A percentile compares a stretch with the other conserved stretches of the same genome.
Evolutionary conservation across 768 basidiomycete genomes (phyloP).

Genomic region (Macrolepiota dolichaula): DNA sequence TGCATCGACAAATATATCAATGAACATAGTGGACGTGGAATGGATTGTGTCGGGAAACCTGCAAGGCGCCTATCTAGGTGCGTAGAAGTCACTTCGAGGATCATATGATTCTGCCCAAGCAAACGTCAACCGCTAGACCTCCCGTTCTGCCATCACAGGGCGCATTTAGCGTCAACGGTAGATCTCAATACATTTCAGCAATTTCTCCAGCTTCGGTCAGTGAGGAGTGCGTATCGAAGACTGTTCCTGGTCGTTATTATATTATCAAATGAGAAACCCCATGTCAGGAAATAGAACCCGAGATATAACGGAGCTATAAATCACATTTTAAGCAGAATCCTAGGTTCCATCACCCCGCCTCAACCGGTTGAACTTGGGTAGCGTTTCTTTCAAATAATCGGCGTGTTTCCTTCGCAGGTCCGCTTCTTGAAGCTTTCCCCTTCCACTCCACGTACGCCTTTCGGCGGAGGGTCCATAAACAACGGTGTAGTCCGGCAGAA

Average conservation of each 20-base stretch:
- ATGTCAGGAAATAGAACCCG: not conserved
- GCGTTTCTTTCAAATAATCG: conserved; percentile 89
- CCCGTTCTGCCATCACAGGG: too few species aligned
- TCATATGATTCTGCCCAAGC: too few species aligned
- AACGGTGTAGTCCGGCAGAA: conserved; percentile 78
- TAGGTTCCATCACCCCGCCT: conserved; percentile 55
- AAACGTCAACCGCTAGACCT: too few species aligned
- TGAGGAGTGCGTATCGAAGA: too few species aligned
- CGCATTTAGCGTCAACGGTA: too few species aligned
- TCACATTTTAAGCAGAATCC: conserved; percentile 11
- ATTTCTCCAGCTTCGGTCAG: too few species aligned
- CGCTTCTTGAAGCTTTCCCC: conserved; percentile 78
- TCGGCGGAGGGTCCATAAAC: conserved; percentile 78
- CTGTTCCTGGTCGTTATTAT: not conserved
- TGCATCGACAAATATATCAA: not conserved
- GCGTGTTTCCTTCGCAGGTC: conserved; percentile 85
- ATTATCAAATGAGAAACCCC: not conserved
- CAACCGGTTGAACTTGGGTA: conserved; percentile 84
- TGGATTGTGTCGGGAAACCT: too few species aligned
- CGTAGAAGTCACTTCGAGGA: too few species aligned
- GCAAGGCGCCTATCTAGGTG: too few species aligned
- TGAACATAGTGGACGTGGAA: not conserved
- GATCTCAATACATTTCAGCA: too few species aligned
- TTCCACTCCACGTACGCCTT: conserved; percentile 79
- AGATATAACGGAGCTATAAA: not conserved